Base-by-base conservation (phyloP, 345 rosid genomes). In the Citrus maxima region DNA sequence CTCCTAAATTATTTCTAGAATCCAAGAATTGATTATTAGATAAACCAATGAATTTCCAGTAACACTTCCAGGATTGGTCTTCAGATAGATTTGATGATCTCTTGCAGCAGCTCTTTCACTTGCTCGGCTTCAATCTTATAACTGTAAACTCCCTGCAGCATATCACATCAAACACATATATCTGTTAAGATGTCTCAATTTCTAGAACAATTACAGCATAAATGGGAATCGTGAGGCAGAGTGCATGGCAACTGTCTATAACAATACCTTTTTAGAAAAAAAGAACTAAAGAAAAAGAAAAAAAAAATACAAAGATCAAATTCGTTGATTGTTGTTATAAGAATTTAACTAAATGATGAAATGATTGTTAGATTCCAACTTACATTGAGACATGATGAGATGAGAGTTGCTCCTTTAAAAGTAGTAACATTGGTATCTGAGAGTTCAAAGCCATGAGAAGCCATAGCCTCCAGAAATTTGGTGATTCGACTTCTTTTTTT, bases 401-500 rank as follows among this genome's bases (percentile, higher is more conserved):
- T 72, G 19, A 93, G 87, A 80, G 87, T 82, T 2, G 89, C 85
- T 55, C 97, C 98, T 73, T 62, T 84, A 35, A 76, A 85, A 8
- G 92, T 79, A 21, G 94, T 88, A 55, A 90, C 80, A 79, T 79
- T 90, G 40, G 86, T 81, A 59, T 96, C 97, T 63, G 77, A 82
- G 40, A 89, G 84, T 80, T 90, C 91, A 19, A 94, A 70, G 28
- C 97, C 98, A 9, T 85, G 69, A 58, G 32, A 78, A 71, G 74
- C 80, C 84, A 91, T 80, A 71, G 85, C 87, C 72, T 94, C 97
- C 74, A 93, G 67, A 81, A 91, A 78, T 78, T 79, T 87, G 12
- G 91, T 84, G 85, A 96, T 88, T n/a, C 85, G 77, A 14, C 94
- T 90, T 54, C 21, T 70, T 82, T 75, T 91, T 83, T 90, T 91